Base-by-base conservation (phyloP, 2,329 filamentous ascomycete genomes). In the Sporothrix inflata region DNA sequence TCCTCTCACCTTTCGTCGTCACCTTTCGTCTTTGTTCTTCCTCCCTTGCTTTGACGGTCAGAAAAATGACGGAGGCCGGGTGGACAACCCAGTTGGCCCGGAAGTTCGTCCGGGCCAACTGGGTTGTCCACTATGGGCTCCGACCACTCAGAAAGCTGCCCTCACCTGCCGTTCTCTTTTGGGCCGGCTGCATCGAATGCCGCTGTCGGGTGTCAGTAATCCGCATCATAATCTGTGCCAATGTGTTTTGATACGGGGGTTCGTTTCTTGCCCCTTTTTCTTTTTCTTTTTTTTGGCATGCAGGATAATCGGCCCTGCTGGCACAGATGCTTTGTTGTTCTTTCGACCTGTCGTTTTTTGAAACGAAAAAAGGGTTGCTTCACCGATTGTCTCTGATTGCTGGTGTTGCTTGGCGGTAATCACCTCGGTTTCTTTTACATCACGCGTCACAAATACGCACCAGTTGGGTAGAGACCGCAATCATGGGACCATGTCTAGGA, bases 261-360 rank as follows among this genome's bases (percentile, higher is more conserved):
- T 60, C 38, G 1, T 19, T 34, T 34, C 6, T 5, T 27, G 38
- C 30, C 30, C 30, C 12, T 34, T 60, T 60, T 38, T 7, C 8
- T 34, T 34, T 16, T 11, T 63, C 21, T 45, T 9, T 16, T 42
- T 40, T 24, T 45, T 27, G 38, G 34, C 5, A 14, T 45, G 21
- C 38, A 65, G 60, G 38, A 19, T 7, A 65, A 27, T 65, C 38
- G 60, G 60, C 21, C 60, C 60, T 65, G 38, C n/a, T 65, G 12
- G n/a, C 19, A 19, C 30, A 40, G 8, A 5, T 45, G 60, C 38
- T 65, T 65, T 45, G 60, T 45, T 65, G 60, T 65, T 34, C 21
- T 42, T 57, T 65, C 6, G 60, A 65, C 21, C 11, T 42, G 38
- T 65, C 60, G 60, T 65, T 45, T 65, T 65, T 27, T 19, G 38